phyloP scores from a whole-genome alignment of 1,284 basidiomycete genomes.

The Malassezia psittaci region DNA sequence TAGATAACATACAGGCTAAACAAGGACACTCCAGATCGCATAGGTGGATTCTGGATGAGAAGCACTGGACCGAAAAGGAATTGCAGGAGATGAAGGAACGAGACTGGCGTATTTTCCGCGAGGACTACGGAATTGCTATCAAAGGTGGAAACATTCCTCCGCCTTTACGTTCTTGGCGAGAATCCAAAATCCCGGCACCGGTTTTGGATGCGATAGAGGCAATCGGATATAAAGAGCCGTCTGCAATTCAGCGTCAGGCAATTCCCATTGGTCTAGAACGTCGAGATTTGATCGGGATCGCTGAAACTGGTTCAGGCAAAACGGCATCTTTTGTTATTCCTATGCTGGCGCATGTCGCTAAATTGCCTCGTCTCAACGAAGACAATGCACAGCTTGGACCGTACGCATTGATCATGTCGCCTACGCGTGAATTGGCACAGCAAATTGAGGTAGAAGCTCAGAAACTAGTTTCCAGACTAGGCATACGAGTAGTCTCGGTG shows the following conservation, averaged over 20 bases:
- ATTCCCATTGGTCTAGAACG: constrained; percentile 95
- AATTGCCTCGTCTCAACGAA: constrained; percentile 72
- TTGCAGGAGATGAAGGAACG: constrained; percentile 88
- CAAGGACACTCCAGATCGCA: constrained; percentile 51
- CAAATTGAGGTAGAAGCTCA: constrained; percentile 87
- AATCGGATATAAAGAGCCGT: constrained; percentile 93
- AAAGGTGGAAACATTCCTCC: constrained; percentile 79
- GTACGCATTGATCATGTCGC: constrained; percentile 83
- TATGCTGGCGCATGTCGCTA: constrained; percentile 86
- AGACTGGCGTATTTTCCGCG: constrained; percentile 97
- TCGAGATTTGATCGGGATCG: constrained; percentile 92
- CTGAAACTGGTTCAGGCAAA: constrained; percentile 90
- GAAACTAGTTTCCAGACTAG: constrained; percentile 78
- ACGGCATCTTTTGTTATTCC: constrained; percentile 98
- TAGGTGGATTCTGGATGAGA: constrained; percentile 69
- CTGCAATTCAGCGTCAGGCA: constrained; percentile 91
- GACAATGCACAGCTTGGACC: constrained; percentile 87
- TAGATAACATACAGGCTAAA: constrained; percentile 29
- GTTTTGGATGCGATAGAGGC: constrained; percentile 75
- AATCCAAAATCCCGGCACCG: constrained; percentile 67
- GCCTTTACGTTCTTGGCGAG: constrained; percentile 80
- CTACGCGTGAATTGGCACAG: constrained; percentile 92
- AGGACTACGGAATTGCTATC: constrained; percentile 92
- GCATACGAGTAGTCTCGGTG: constrained; percentile 87
- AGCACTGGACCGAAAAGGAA: constrained; percentile 92